A percentile compares a stretch with the other conserved stretches of the same genome.
These are phyloP conservation scores for Actinomortierella ambigua DNA, from an alignment of 371 early-diverging fungal species.

Conservation along the genomic window DNA sequence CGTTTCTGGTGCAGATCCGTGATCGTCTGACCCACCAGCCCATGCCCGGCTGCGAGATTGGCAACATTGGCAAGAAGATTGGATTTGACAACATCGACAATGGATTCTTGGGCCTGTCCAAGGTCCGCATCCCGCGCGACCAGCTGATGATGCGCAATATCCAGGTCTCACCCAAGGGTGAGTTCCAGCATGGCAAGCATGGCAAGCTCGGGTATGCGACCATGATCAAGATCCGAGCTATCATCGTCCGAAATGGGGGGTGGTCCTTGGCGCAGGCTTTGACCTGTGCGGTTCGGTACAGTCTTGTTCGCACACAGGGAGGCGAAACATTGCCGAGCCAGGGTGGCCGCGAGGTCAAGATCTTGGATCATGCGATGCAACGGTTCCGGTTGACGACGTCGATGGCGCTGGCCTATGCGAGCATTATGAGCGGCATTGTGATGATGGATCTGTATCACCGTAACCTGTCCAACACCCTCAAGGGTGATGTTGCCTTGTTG, in stretches of 20 bases:
- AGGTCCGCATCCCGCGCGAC: conserved; percentile 75
- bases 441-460: conserved; percentile 67
- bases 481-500: conserved; percentile 59
- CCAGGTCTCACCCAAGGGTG: conserved; percentile 69
- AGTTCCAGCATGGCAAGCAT: conserved; percentile 71
- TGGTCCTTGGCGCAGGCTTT: conserved; percentile 63
- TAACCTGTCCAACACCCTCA: conserved; percentile 59
- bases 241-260: conserved; percentile 58
- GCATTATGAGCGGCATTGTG: conserved; percentile 73
- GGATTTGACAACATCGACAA: conserved; percentile 86
- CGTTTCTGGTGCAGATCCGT: conserved; percentile 87
- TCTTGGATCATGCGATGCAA: conserved; percentile 80
- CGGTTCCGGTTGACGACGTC: conserved; percentile 74
- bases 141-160: conserved; percentile 82
- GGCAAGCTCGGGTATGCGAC: conserved; percentile 79
- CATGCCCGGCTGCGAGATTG: conserved; percentile 81
- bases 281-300: conserved; percentile 57
- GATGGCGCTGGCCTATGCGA: conserved; percentile 76
- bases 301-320: conserved; percentile 58
- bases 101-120: conserved; percentile 79
- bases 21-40: conserved; percentile 71
- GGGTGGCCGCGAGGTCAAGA: conserved; percentile 62
- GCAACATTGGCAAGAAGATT: conserved; percentile 88
- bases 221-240: conserved; percentile 78
- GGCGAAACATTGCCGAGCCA: conserved; percentile 56